Conservation (phyloP, 2,329 filamentous ascomycete genomes). For the Westerdykella aurantiaca region DNA sequence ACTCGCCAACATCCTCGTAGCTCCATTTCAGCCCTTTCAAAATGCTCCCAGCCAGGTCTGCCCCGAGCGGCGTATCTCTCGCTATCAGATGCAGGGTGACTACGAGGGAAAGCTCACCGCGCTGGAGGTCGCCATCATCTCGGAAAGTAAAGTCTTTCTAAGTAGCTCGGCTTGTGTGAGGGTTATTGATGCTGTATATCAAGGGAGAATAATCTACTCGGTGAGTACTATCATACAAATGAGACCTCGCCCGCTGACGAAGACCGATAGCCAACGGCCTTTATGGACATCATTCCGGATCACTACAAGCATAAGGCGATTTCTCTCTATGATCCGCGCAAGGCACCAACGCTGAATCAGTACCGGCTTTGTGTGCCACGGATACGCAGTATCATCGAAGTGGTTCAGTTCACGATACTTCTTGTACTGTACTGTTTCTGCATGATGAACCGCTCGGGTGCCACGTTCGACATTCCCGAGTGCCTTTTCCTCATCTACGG, state of each 20-base stretch:
- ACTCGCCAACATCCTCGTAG: conserved; percentile 72
- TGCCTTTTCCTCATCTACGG: conserved; percentile 66
- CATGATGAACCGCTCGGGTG: conserved; percentile 63
- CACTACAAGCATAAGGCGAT: conserved; percentile 81
- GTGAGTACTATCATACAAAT: neutral
- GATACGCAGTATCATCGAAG: conserved; percentile 69
- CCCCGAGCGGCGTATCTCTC: conserved; percentile 48
- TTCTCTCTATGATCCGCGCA: conserved; percentile 70
- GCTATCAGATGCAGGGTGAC: conserved; percentile 42
- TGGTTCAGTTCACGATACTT: conserved; percentile 65
- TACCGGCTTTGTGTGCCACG: conserved; percentile 78
- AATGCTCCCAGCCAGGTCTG: conserved; percentile 66
- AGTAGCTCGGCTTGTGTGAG: conserved; percentile 73
- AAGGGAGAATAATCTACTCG: conserved; percentile 76
- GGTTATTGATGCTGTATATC: conserved; percentile 77
- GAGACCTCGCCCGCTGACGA: neutral
- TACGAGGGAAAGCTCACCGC: conserved; percentile 63
- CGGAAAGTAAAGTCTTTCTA: conserved; percentile 72
- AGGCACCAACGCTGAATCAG: conserved; percentile 72
- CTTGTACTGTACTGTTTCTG: conserved; percentile 64
- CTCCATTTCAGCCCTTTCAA: conserved; percentile 80
- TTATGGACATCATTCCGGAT: conserved; percentile 78
- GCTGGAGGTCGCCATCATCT: conserved; percentile 76
- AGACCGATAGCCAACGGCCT: conserved; percentile 58
- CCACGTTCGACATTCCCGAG: conserved; percentile 54